Evolutionary conservation across 2,329 filamentous ascomycete genomes (phyloP).

Genomic region (Sclerotinia nivalis): DNA sequence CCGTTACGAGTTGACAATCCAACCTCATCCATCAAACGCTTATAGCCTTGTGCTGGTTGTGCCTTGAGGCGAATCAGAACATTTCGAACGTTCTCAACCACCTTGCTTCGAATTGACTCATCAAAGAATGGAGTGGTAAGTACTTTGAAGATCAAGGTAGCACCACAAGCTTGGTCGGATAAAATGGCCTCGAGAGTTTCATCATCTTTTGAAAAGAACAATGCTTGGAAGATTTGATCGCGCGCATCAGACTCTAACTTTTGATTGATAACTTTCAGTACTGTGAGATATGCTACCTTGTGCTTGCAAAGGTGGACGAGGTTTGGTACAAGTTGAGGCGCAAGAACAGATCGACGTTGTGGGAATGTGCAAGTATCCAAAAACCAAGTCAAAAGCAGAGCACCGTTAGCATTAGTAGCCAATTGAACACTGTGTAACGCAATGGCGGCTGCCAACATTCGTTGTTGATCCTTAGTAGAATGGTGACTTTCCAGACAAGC

Average conservation of each 20-base stretch:
- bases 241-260: slow-evolving; percentile 90
- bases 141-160: slow-evolving; percentile 97
- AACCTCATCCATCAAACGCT: slow-evolving; percentile 98
- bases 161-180: slow-evolving; percentile 86
- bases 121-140: slow-evolving; percentile 97
- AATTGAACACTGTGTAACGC: slow-evolving; percentile 96
- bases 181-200: slow-evolving; percentile 87
- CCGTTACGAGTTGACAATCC: slow-evolving; percentile 71
- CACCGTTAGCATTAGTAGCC: slow-evolving; percentile 94
- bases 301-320: slow-evolving; percentile 95
- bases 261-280: slow-evolving; percentile 98
- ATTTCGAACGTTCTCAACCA: slow-evolving; percentile 88
- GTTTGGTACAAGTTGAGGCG: slow-evolving; percentile 87
- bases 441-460: slow-evolving; percentile 90
- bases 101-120: slow-evolving; percentile 81
- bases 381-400: slow-evolving; percentile 94
- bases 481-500: slow-evolving; percentile 96
- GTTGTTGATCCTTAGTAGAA: slow-evolving; percentile 90
- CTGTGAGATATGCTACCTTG: slow-evolving; percentile 96
- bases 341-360: slow-evolving; percentile 83
- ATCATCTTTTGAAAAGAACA: slow-evolving; percentile 90
- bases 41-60: slow-evolving; percentile 93
- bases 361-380: slow-evolving; percentile 97
- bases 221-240: slow-evolving; percentile 82
- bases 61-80: slow-evolving; percentile 89